phyloP scores from a whole-genome alignment of 2,329 filamentous ascomycete species.

The Endothia cerciana region DNA sequence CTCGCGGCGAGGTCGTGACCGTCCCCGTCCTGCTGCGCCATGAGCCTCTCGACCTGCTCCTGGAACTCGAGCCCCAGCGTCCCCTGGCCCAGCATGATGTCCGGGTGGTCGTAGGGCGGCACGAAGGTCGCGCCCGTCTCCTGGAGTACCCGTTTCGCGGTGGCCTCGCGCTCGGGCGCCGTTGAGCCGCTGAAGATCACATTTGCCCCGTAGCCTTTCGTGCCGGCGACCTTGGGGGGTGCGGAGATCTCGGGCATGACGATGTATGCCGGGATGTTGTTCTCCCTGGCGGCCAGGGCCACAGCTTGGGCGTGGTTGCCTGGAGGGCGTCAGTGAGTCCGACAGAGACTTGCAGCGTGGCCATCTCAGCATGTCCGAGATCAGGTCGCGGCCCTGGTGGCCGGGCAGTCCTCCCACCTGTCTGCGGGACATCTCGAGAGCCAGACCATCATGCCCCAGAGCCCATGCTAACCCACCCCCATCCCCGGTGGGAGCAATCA shows the following conservation, averaged over 20 bases:
- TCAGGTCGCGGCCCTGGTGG: background rate
- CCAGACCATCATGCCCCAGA: too few species aligned
- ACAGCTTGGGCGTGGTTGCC: slow-evolving; percentile 96
- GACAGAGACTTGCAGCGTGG: background rate
- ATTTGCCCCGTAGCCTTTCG: slow-evolving; percentile 73
- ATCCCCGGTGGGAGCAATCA: too few species aligned
- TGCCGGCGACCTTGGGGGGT: slow-evolving; percentile 85
- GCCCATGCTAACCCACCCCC: too few species aligned
- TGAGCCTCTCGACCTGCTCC: slow-evolving; percentile 65
- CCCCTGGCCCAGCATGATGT: slow-evolving; percentile 93
- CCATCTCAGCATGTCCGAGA: background rate
- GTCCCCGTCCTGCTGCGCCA: slow-evolving; percentile 37
- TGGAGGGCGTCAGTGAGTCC: slow-evolving; percentile 40
- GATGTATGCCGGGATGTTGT: slow-evolving; percentile 79
- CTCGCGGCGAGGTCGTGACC: background rate
- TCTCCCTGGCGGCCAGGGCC: slow-evolving; percentile 77
- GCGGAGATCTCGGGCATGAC: slow-evolving; percentile 90
- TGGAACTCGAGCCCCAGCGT: slow-evolving; percentile 84
- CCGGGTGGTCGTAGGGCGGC: slow-evolving; percentile 89
- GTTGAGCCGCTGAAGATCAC: slow-evolving; percentile 85
- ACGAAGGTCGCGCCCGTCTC: slow-evolving; percentile 78
- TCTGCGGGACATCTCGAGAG: too few species aligned
- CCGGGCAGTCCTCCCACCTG: too few species aligned
- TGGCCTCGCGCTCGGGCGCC: slow-evolving; percentile 77
- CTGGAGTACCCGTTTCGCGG: slow-evolving; percentile 68